Percentiles rank a stretch among this genome's conserved stretches.
Evolutionary conservation across 2,329 filamentous ascomycete genomes (phyloP).

Genomic region (Rutstroemia sydowiana): DNA sequence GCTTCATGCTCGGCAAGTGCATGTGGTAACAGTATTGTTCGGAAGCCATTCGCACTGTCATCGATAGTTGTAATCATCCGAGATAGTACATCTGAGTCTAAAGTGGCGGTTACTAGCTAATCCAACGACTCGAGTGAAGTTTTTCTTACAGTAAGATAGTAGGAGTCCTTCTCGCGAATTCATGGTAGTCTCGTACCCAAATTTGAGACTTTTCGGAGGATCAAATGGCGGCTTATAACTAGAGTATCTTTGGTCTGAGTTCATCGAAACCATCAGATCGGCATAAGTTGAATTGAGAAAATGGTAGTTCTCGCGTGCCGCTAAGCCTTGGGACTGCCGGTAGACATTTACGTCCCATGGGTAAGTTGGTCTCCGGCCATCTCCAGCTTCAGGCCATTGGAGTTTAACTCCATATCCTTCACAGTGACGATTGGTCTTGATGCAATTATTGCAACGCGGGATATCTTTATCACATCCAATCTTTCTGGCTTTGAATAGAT

Average conservation of each 20-base stretch:
- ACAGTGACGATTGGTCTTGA: constrained; percentile 35
- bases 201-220: constrained; percentile 33
- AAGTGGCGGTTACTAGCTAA: neutral
- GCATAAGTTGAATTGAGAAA: neutral
- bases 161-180: constrained; percentile 21
- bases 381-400: constrained; percentile 40
- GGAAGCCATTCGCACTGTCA: constrained; percentile 40
- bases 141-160: constrained; percentile 17
- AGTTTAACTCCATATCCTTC: constrained; percentile 40
- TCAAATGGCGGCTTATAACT: constrained; percentile 15
- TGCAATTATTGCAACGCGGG: constrained; percentile 39
- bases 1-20: constrained; percentile 32
- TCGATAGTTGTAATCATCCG: constrained; percentile 40
- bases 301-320: neutral
- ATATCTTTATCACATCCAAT: constrained; percentile 40
- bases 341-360: constrained; percentile 11
- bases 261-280: neutral
- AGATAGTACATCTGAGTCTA: constrained; percentile 8
- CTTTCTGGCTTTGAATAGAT: constrained; percentile 35
- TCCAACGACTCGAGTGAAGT: neutral
- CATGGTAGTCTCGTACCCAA: constrained; percentile 28
- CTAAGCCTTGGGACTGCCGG: constrained; percentile 6
- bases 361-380: constrained; percentile 33
- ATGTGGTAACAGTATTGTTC: constrained; percentile 39
- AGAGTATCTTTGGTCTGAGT: constrained; percentile 26